Evolutionary conservation across 176 grass and related monocot genomes (phyloP).

Genomic region (Avena insularis): DNA sequence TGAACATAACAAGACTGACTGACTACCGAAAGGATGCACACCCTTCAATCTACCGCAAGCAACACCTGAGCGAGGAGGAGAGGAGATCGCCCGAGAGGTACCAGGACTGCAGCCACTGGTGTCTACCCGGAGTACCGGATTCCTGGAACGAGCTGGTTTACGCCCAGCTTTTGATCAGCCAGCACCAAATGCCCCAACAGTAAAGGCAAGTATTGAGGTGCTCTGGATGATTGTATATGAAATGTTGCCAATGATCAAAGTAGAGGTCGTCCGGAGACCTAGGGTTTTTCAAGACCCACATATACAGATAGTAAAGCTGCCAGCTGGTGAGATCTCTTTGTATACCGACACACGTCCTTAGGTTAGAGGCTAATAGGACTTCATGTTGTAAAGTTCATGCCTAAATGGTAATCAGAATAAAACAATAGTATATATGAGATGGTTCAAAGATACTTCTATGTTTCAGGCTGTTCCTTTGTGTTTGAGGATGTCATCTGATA

Average conservation of each 20-base stretch:
- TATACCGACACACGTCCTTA: constrained; percentile 38
- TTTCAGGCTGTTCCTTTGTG: background rate
- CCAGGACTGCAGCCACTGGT: constrained; percentile 95
- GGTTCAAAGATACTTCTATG: background rate
- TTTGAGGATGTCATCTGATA: background rate
- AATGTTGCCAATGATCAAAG: constrained; percentile 38
- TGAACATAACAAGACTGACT: constrained; percentile 90
- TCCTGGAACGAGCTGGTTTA: constrained; percentile 88
- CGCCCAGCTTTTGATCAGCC: constrained; percentile 64
- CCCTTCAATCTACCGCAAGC: constrained; percentile 77
- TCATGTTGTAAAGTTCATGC: constrained; percentile 54
- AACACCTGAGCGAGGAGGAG: constrained; percentile 64
- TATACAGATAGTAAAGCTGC: constrained; percentile 35
- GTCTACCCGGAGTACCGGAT: constrained; percentile 85
- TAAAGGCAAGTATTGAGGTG: constrained; percentile 45
- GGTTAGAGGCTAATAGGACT: constrained; percentile 37
- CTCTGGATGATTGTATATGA: constrained; percentile 43
- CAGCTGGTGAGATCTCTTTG: constrained; percentile 37
- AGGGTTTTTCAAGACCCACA: constrained; percentile 22
- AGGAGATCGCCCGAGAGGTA: constrained; percentile 59
- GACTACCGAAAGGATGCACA: constrained; percentile 98
- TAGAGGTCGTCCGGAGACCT: constrained; percentile 17
- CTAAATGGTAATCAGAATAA: constrained; percentile 47
- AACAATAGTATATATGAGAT: constrained; percentile 46
- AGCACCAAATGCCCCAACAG: constrained; percentile 61